Evolutionary conservation across 2,329 filamentous ascomycete species (phyloP).

Genomic region (Penicillium thymicola): DNA sequence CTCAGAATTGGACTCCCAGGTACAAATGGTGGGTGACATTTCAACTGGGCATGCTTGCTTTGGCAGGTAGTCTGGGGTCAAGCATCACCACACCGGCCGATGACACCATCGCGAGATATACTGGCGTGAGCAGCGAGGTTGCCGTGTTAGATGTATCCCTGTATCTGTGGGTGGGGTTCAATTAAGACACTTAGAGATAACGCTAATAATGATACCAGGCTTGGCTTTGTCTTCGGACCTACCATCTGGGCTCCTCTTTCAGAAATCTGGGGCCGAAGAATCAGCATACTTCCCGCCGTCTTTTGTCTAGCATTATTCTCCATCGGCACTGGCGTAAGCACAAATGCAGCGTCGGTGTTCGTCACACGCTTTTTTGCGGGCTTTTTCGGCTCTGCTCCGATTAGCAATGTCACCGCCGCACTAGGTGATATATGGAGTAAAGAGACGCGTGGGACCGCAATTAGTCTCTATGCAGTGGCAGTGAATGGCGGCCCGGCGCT

Average conservation of each 20-base stretch:
- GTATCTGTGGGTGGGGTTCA: slow-evolving; percentile 28
- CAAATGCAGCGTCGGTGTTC: slow-evolving; percentile 37
- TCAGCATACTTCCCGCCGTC: slow-evolving; percentile 46
- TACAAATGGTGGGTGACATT: slow-evolving; percentile 51
- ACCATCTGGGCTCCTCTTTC: slow-evolving; percentile 43
- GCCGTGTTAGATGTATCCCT: slow-evolving; percentile 48
- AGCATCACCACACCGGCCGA: slow-evolving; percentile 52
- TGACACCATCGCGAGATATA: slow-evolving; percentile 41
- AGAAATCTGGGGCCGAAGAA: slow-evolving; percentile 47
- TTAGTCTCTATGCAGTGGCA: slow-evolving; percentile 41
- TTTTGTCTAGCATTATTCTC: slow-evolving; percentile 45
- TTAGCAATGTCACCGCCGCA: slow-evolving; percentile 44
- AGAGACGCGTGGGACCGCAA: slow-evolving; percentile 38
- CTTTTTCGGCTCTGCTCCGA: slow-evolving; percentile 44
- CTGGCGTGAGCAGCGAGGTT: slow-evolving; percentile 44
- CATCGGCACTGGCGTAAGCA: slow-evolving; percentile 45
- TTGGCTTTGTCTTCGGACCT: slow-evolving; percentile 33
- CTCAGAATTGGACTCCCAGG: slow-evolving; percentile 44
- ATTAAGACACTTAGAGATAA: not conserved
- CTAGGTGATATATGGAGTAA: slow-evolving; percentile 45
- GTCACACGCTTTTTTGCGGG: slow-evolving; percentile 46
- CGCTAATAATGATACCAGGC: slow-evolving; percentile 2
- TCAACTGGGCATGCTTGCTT: slow-evolving; percentile 49
- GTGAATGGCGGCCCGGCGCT: slow-evolving; percentile 43
- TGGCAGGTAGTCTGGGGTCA: slow-evolving; percentile 50